A percentile compares a stretch with the other conserved stretches of the same genome.
Conservation (phyloP, 768 basidiomycete species). For the Agaricus subrufescens region DNA sequence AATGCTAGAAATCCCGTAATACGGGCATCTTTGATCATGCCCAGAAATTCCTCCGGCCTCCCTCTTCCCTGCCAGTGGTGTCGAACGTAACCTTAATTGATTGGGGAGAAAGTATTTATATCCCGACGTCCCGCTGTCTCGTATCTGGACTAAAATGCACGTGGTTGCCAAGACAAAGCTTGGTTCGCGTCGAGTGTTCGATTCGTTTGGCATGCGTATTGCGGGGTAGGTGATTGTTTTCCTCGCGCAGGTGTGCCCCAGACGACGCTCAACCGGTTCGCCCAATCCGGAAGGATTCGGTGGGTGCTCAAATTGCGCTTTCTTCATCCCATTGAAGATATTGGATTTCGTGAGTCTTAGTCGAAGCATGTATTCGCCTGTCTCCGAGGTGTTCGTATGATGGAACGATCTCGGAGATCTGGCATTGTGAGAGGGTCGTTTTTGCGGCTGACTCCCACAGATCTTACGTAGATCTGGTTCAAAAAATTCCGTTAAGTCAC, state of each 20-base stretch:
- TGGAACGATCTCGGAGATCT: slow-evolving; percentile 1
- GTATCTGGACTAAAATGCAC: too few relatives aligned
- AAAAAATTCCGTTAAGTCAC: slow-evolving; percentile 20
- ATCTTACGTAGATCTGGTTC: slow-evolving; percentile 18
- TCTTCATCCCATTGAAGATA: not conserved
- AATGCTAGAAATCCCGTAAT: too few relatives aligned
- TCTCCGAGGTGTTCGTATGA: slow-evolving; percentile 10
- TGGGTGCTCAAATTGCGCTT: not conserved
- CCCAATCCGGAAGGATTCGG: not conserved
- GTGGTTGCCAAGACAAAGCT: too few relatives aligned
- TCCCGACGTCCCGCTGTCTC: too few relatives aligned
- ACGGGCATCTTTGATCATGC: too few relatives aligned
- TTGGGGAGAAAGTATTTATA: too few relatives aligned
- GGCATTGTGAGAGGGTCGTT: slow-evolving; percentile 1
- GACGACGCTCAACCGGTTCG: not conserved
- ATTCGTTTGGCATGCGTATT: not conserved
- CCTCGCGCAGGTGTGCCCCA: not conserved
- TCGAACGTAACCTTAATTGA: too few relatives aligned
- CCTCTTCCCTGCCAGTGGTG: too few relatives aligned
- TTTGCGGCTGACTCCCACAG: slow-evolving; percentile 14
- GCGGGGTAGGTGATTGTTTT: not conserved
- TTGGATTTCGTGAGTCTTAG: slow-evolving; percentile 9
- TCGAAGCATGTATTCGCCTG: slow-evolving; percentile 1
- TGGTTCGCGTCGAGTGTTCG: too few relatives aligned
- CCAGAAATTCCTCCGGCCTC: too few relatives aligned